Conservation (phyloP, 1,284 basidiomycete species). For the Boletus smithii region DNA sequence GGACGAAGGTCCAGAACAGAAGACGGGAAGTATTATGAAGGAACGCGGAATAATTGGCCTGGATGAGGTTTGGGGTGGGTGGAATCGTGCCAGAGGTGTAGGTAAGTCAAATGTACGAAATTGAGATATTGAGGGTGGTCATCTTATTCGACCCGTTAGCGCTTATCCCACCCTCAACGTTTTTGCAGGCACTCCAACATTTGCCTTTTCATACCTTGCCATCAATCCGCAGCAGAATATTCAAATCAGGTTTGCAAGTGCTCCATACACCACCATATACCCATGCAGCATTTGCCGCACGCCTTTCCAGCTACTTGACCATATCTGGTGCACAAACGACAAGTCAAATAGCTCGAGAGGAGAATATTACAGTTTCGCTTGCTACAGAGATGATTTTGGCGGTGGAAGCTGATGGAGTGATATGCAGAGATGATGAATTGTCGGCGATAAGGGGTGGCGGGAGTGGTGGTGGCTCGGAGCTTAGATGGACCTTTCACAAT, state of each 20-base stretch:
- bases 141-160: conserved; percentile 42
- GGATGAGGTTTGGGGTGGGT: conserved; percentile 96
- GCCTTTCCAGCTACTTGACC: conserved; percentile 55
- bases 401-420: conserved; percentile 61
- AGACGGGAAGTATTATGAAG: conserved; percentile 55
- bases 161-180: conserved; percentile 83
- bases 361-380: conserved; percentile 68
- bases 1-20: conserved; percentile 10
- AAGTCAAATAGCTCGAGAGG: conserved; percentile 64
- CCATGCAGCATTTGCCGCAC: conserved; percentile 58
- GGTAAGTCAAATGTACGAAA: conserved; percentile 49
- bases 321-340: conserved; percentile 50
- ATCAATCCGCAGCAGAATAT: conserved; percentile 63
- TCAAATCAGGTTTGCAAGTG: conserved; percentile 72
- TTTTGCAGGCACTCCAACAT: conserved; percentile 69
- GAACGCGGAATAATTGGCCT: conserved; percentile 78
- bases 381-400: conserved; percentile 71
- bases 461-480: conserved; percentile 34
- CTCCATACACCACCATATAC: conserved; percentile 81
- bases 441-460: conserved; percentile 40
- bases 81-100: conserved; percentile 94
- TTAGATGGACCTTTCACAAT: conserved; percentile 48
- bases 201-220: conserved; percentile 69
- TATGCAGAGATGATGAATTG: conserved; percentile 72
- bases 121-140: not conserved